These are phyloP conservation scores for Rutstroemia sp. DNA, from an alignment of 2,329 filamentous ascomycete genomes.

Conservation along the genomic window DNA sequence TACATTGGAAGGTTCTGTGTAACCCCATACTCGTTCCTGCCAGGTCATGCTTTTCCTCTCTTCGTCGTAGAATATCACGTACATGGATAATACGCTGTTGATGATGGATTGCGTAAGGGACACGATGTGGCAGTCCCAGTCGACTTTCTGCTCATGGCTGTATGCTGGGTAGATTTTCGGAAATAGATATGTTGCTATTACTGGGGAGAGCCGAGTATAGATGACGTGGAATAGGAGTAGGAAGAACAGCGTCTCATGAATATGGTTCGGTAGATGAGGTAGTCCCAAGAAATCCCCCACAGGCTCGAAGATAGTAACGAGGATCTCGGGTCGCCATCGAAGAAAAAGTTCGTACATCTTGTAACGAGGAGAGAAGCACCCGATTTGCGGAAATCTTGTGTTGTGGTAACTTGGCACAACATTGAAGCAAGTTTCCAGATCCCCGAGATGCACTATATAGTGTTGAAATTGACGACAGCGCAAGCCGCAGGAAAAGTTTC, in stretches of 20 bases:
- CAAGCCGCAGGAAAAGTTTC: too few species aligned
- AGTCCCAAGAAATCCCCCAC: not conserved
- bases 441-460: not conserved
- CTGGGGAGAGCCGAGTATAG: not conserved
- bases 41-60: not conserved
- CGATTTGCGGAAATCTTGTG: not conserved
- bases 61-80: not conserved
- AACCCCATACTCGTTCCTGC: not conserved
- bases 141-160: not conserved
- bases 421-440: not conserved
- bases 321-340: not conserved
- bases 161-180: not conserved
- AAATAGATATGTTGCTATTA: not conserved
- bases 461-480: too few species aligned
- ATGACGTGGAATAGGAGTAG: not conserved
- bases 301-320: not conserved
- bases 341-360: not conserved
- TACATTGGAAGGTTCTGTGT: not conserved
- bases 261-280: not conserved
- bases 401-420: not conserved
- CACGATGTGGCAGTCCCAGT: not conserved
- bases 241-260: not conserved
- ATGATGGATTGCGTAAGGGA: not conserved
- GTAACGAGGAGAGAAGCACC: not conserved
- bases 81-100: not conserved